Evolutionary conservation across 75 land plant genomes (phyloP).

Genomic region (Pseudotsuga menziesii): DNA sequence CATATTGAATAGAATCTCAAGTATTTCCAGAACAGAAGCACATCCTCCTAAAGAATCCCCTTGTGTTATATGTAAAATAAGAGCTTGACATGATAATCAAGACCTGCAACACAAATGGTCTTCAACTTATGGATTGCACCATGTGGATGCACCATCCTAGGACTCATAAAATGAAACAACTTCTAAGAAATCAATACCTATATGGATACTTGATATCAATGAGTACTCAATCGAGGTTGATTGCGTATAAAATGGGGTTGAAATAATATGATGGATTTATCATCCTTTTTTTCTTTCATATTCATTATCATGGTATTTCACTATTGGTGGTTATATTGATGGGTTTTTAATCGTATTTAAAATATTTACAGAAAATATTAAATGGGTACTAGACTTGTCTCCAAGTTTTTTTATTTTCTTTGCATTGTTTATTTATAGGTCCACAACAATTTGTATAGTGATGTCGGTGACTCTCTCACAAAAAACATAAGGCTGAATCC

Average conservation of each 20-base stretch:
- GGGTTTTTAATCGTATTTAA: not conserved
- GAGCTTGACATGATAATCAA: conserved; percentile 55
- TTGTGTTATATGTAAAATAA: conserved; percentile 38
- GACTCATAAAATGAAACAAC: conserved; percentile 53
- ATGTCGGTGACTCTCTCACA: conserved; percentile 33
- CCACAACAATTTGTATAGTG: conserved; percentile 27
- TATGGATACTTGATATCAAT: conserved; percentile 60
- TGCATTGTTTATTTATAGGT: conserved; percentile 26
- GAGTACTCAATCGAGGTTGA: not conserved
- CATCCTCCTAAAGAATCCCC: conserved; percentile 82
- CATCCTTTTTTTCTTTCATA: not conserved
- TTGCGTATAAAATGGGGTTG: no score
- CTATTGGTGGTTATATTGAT: not conserved
- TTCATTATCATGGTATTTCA: not conserved
- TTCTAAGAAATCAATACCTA: conserved; percentile 20
- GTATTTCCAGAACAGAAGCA: conserved; percentile 70
- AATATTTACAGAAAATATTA: not conserved
- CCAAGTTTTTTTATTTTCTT: not conserved
- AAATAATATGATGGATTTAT: not conserved
- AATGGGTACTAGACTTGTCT: not conserved
- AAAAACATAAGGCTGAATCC: conserved; percentile 15
- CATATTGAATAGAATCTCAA: conserved; percentile 62
- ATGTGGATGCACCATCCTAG: conserved; percentile 94
- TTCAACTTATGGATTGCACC: conserved; percentile 85
- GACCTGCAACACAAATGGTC: conserved; percentile 39